phyloP scores from a whole-genome alignment of 768 basidiomycete species.

The Hygrophorus russula region DNA sequence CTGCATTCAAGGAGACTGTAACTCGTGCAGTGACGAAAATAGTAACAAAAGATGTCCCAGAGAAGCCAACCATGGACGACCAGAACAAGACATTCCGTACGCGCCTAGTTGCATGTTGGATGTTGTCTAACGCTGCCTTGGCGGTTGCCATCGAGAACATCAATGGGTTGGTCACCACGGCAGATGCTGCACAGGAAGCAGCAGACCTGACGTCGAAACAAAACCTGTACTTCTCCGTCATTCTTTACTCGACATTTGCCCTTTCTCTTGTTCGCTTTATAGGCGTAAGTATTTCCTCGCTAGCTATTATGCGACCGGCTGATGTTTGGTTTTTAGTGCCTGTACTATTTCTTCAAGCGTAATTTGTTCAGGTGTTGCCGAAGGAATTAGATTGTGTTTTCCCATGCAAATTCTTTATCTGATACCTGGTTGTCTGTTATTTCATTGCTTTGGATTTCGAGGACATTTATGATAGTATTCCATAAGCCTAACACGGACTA shows the following conservation, averaged over 20 bases:
- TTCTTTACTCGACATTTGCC: constrained; percentile 71
- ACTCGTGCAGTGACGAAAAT: constrained; percentile 63
- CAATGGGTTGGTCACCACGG: constrained; percentile 36
- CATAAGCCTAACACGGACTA: constrained; percentile 1
- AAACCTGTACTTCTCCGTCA: constrained; percentile 57
- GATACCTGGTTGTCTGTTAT: neutral
- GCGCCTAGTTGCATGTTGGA: constrained; percentile 65
- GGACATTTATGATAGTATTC: neutral
- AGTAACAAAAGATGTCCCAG: constrained; percentile 34
- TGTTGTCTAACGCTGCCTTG: constrained; percentile 54
- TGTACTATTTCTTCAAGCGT: constrained; percentile 75
- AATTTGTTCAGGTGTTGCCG: constrained; percentile 79
- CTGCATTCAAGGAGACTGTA: constrained; percentile 74
- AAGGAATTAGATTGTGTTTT: constrained; percentile 35
- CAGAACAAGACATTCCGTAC: constrained; percentile 80
- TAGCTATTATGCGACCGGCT: constrained; percentile 5
- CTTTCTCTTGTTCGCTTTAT: constrained; percentile 62
- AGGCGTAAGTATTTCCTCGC: constrained; percentile 45
- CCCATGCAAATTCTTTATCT: neutral
- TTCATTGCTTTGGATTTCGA: constrained; percentile 2
- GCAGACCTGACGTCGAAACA: constrained; percentile 28
- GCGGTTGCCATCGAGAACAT: constrained; percentile 70
- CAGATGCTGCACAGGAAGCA: neutral
- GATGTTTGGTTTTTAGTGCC: constrained; percentile 36
- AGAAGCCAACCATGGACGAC: constrained; percentile 70